Evolutionary conservation across 2,329 filamentous ascomycete species (phyloP).

Genomic region (Gaeumannomyces tritici): DNA sequence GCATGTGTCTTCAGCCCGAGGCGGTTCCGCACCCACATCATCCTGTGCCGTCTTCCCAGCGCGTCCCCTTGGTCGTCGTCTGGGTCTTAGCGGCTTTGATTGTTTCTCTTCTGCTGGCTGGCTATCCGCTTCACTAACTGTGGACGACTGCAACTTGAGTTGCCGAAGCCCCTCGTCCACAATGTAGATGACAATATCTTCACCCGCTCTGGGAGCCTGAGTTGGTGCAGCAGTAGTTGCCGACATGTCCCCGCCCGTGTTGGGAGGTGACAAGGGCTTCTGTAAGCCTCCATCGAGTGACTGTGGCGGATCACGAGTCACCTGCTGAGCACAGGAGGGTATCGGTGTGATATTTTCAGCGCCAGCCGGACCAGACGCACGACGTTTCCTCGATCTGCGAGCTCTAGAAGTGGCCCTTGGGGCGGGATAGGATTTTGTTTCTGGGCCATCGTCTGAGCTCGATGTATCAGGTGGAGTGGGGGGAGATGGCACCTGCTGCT

Average conservation of each 20-base stretch:
- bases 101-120: no score
- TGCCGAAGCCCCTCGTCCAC: constrained; percentile 2
- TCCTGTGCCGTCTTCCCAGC: not conserved
- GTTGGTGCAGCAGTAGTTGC: not conserved
- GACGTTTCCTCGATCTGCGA: not conserved
- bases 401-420: not conserved
- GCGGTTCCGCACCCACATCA: not conserved
- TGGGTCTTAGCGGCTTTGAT: not conserved
- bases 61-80: not conserved
- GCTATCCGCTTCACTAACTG: not conserved
- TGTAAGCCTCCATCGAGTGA: not conserved
- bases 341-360: not conserved
- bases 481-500: not conserved
- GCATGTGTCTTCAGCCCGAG: not conserved
- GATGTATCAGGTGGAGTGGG: not conserved
- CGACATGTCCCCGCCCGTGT: not conserved
- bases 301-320: not conserved
- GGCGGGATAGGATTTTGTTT: not conserved
- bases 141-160: not conserved
- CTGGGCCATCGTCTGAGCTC: not conserved
- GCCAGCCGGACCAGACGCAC: not conserved
- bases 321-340: not conserved
- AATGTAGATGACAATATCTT: constrained; percentile 1
- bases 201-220: not conserved
- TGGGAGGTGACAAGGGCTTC: not conserved